Evolutionary conservation across 768 basidiomycete genomes (phyloP).

Genomic region (Macrolepiota fuliginosa): DNA sequence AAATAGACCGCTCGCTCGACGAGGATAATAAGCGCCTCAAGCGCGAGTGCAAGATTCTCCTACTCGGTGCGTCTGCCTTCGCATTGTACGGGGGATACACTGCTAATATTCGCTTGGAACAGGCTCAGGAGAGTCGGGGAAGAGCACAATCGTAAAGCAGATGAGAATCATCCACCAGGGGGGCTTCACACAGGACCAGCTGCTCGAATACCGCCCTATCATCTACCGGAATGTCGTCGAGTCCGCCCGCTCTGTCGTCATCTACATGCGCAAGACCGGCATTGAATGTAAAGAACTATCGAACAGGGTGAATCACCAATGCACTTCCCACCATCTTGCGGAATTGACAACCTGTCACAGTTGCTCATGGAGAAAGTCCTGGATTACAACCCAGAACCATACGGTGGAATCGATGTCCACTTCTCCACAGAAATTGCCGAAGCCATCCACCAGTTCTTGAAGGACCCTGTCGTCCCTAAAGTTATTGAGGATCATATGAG

Average conservation of each 20-base stretch:
- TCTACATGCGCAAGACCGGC: conserved; percentile 84
- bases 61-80: conserved; percentile 64
- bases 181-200: conserved; percentile 79
- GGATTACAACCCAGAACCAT: conserved; percentile 50
- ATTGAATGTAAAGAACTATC: conserved; percentile 67
- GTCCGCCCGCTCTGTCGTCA: conserved; percentile 80
- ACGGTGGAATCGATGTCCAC: conserved; percentile 33
- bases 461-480: conserved; percentile 60
- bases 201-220: conserved; percentile 70
- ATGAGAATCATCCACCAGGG: conserved; percentile 99
- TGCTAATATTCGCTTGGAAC: neutral
- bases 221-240: conserved; percentile 89
- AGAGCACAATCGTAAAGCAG: conserved; percentile 95
- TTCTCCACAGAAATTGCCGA: conserved; percentile 66
- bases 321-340: neutral
- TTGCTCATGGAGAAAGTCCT: conserved; percentile 57
- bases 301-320: conserved; percentile 49
- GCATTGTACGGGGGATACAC: too few relatives aligned
- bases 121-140: conserved; percentile 96
- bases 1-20: conserved; percentile 82
- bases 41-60: conserved; percentile 89
- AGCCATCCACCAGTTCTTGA: conserved; percentile 68
- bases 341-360: conserved; percentile 12
- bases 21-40: conserved; percentile 81
- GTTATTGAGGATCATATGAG: conserved; percentile 56